These are phyloP conservation scores for Rhodotorula paludigena DNA, from an alignment of 768 basidiomycete genomes.

Conservation along the genomic window DNA sequence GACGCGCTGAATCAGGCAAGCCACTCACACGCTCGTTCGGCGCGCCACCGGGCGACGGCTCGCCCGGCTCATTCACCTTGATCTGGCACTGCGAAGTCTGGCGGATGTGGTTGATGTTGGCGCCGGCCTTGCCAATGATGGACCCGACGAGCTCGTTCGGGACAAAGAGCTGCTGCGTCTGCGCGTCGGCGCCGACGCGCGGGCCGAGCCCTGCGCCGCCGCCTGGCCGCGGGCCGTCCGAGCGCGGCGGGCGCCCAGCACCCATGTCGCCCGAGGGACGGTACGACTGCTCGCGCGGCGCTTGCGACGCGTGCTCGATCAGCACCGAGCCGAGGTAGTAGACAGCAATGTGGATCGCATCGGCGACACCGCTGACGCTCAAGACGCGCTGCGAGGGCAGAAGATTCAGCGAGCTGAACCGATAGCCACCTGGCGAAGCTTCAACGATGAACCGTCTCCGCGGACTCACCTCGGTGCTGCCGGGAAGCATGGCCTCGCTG, in stretches of 20 bases:
- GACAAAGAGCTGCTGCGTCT: conserved; percentile 97
- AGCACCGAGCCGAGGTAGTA: conserved; percentile 99
- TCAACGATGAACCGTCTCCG: not conserved
- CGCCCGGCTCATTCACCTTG: conserved; percentile 97
- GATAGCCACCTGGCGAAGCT: not conserved
- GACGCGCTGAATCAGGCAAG: not conserved
- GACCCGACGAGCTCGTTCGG: conserved; percentile 92
- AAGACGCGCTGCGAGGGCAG: conserved; percentile 68
- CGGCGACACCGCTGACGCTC: conserved; percentile 95
- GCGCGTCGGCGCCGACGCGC: conserved; percentile 53
- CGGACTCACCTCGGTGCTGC: conserved; percentile 85
- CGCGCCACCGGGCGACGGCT: conserved; percentile 47
- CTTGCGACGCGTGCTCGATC: conserved; percentile 61
- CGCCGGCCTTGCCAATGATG: conserved; percentile 96
- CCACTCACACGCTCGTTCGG: conserved; percentile 40
- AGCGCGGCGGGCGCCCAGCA: conserved; percentile 5
- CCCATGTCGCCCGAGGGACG: conserved; percentile 14
- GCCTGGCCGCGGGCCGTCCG: not conserved
- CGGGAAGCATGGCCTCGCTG: conserved; percentile 95
- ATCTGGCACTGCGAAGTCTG: conserved; percentile 93
- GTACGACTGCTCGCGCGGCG: conserved; percentile 49
- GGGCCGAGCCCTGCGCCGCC: conserved; percentile 14
- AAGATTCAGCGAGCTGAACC: not conserved
- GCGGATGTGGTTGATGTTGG: conserved; percentile 71
- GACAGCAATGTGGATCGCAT: conserved; percentile 98